Conservation (phyloP, 2,329 filamentous ascomycete species). For the Tolypocladium paradoxum region DNA sequence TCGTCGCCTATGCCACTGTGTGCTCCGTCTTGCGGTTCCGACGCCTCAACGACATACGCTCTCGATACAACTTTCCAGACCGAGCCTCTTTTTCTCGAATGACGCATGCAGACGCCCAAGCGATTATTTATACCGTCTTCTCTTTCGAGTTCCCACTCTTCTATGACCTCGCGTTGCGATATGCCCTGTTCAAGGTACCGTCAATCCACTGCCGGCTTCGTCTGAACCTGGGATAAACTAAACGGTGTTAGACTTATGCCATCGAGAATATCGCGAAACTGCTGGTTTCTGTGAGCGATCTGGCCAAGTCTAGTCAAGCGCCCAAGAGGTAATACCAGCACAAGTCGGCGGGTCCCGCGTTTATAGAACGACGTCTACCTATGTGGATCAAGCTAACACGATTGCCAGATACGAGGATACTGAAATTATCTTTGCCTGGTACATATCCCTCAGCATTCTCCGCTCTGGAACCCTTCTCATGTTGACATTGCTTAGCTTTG, state of each 20-base stretch:
- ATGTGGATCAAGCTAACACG: neutral
- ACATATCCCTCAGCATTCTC: constrained; percentile 4
- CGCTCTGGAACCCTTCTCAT: neutral
- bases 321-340: constrained; percentile 21
- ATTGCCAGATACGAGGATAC: constrained; percentile 30
- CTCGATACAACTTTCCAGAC: constrained; percentile 20
- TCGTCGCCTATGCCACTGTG: constrained; percentile 20
- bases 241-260: constrained; percentile 24
- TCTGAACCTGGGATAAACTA: neutral
- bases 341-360: neutral
- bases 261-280: constrained; percentile 26
- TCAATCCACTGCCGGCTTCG: neutral
- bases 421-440: constrained; percentile 24
- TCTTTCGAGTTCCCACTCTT: constrained; percentile 26
- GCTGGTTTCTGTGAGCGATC: constrained; percentile 23
- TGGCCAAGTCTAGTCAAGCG: constrained; percentile 18
- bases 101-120: constrained; percentile 33
- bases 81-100: constrained; percentile 26
- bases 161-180: constrained; percentile 24
- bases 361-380: neutral
- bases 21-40: constrained; percentile 27
- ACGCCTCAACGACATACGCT: constrained; percentile 17
- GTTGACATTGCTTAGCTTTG: constrained; percentile 13
- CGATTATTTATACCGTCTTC: constrained; percentile 25
- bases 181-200: constrained; percentile 29